Evolutionary conservation across 345 rosid species (phyloP).

Genomic region (Leavenworthia alabamica): DNA sequence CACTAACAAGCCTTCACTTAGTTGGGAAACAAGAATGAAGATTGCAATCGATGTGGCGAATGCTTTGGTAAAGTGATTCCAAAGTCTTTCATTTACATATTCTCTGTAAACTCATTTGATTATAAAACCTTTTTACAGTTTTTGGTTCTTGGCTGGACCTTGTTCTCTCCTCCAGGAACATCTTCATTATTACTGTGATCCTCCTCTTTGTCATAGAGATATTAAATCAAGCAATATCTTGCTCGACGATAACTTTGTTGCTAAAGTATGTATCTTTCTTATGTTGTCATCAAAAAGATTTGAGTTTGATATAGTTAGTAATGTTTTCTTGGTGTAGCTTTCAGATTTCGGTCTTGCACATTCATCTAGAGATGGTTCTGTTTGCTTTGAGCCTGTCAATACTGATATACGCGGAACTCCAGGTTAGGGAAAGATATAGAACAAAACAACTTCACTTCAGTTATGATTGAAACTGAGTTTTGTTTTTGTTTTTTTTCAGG

Average conservation of each 20-base stretch:
- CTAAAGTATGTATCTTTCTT: constrained; percentile 58
- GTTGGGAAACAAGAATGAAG: constrained; percentile 97
- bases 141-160: constrained; percentile 31
- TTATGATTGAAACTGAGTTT: neutral
- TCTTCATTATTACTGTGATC: constrained; percentile 94
- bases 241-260: constrained; percentile 72
- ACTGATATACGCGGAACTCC: constrained; percentile 90
- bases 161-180: constrained; percentile 59
- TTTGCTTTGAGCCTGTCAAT: constrained; percentile 80
- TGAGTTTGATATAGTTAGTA: neutral
- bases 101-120: constrained; percentile 13
- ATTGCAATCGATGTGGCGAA: constrained; percentile 96
- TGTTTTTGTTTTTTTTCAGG: constrained; percentile 39
- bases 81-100: constrained; percentile 5
- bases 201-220: constrained; percentile 94
- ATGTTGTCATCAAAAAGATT: neutral
- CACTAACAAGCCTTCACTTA: constrained; percentile 47
- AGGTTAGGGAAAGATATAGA: constrained; percentile 42
- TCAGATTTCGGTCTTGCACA: constrained; percentile 95
- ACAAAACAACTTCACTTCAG: neutral
- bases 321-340: constrained; percentile 47
- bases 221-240: constrained; percentile 90
- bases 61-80: constrained; percentile 67
- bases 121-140: constrained; percentile 15
- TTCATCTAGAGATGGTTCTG: constrained; percentile 82